These are phyloP conservation scores for Candida schatavii DNA, from an alignment of 805 yeast genomes.

Conservation along the genomic window DNA sequence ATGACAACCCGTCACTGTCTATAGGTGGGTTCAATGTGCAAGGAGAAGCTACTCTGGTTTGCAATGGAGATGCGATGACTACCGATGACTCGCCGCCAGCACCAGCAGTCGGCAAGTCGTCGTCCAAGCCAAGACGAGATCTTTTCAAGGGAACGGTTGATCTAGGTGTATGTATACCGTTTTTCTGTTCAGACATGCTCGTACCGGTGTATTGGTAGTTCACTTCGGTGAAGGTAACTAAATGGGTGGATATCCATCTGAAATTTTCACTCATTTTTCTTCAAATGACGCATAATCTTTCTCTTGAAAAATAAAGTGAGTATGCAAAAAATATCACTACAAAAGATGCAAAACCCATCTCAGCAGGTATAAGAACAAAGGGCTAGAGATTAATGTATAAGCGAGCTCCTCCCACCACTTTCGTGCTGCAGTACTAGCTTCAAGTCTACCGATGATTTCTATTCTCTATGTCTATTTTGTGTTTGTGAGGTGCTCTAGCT, in stretches of 20 bases:
- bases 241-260: background rate
- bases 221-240: background rate
- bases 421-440: too few relatives aligned
- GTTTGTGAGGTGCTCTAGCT: too few relatives aligned
- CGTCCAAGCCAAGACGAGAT: conserved; percentile 7
- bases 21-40: conserved; percentile 82
- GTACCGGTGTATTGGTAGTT: background rate
- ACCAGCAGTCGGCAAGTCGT: background rate
- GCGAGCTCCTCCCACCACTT: too few relatives aligned
- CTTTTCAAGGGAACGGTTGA: conserved; percentile 22
- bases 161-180: conserved; percentile 18
- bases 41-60: conserved; percentile 78
- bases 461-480: too few relatives aligned
- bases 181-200: conserved; percentile 3
- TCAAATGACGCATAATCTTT: background rate
- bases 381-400: background rate
- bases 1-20: conserved; percentile 86
- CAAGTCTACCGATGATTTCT: too few relatives aligned
- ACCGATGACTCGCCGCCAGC: background rate
- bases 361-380: background rate
- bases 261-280: background rate
- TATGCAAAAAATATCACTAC: too few relatives aligned
- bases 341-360: background rate
- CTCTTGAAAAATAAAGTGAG: background rate
- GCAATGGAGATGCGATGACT: conserved; percentile 48